Base-by-base conservation (phyloP, 768 basidiomycete species). In the Mycena indigotica region DNA sequence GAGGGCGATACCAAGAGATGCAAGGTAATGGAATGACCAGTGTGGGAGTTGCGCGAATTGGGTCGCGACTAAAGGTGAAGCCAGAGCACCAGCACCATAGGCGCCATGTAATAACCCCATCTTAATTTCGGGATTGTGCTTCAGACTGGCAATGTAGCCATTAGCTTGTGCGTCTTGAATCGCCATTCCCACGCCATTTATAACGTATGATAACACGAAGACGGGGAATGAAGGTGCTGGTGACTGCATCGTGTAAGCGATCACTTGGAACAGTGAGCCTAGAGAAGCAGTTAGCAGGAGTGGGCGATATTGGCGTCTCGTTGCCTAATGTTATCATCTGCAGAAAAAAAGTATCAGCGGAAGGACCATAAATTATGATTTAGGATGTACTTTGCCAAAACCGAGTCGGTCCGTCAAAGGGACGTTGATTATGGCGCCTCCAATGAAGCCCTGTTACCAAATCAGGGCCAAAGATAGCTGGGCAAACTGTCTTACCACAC, bases 1-100 rank as follows among this genome's bases (percentile, higher is more conserved):
- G 16, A 84, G 53, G 0, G 89, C 84, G n/a, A 95, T 61, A 1
- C 84, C 87, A 0, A 93, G 71, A 0, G 90, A 91, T 1, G 74
- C 74, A 8, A 93, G 77, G 65, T 86, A 95, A 68, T 93, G 88
- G 68, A 89, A 87, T 1, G 86, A 89, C 93, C 92, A 94, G 29
- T 74, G 79, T 0, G 61, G 69, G 23, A 83, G 64, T 55, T 84
- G 82, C 0, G 89, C 77, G 62, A 95, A 95, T 56, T 93, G 89
- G 0, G 94, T 95, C 0, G 93, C 81, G 0, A 88, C 84, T 17
- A 95, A 78, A 2, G 94, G 93, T 0, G 92, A 70, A 6, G 75
- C 75, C 10, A 90, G 73, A 2, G 88, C 88, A 1, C 89, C 89
- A 0, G 80, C 72, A 78, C 87, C 87, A 63, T 89, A 90, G 2